Conservation (phyloP, 73 alveolate species). For the Paramecium bursaria region DNA sequence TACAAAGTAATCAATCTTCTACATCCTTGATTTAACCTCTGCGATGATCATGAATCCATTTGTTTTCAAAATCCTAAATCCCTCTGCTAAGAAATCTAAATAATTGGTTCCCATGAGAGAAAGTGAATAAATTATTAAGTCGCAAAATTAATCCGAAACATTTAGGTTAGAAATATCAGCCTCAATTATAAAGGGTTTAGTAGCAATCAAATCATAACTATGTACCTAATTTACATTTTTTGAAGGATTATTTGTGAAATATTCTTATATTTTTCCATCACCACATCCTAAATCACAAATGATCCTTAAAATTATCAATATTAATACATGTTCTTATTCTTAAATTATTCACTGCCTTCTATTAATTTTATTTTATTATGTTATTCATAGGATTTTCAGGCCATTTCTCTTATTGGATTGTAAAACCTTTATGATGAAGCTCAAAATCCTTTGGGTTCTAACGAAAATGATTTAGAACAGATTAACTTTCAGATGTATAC, state of each 20-base stretch:
- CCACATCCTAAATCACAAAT: slow-evolving; percentile 97
- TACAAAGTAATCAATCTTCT: slow-evolving; percentile 57
- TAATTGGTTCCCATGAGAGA: slow-evolving; percentile 92
- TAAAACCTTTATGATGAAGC: slow-evolving; percentile 90
- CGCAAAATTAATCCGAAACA: slow-evolving; percentile 72
- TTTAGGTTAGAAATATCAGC: slow-evolving; percentile 87
- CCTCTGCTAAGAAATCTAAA: slow-evolving; percentile 84
- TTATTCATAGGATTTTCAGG: slow-evolving; percentile 90
- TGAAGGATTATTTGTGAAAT: slow-evolving; percentile 28
- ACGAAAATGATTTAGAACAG: slow-evolving; percentile 79
- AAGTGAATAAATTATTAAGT: slow-evolving; percentile 85
- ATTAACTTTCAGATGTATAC: slow-evolving; percentile 82
- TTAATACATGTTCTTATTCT: slow-evolving; percentile 58
- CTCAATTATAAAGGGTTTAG: slow-evolving; percentile 73
- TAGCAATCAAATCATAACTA: slow-evolving; percentile 40
- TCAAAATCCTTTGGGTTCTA: slow-evolving; percentile 75
- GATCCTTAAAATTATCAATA: not conserved
- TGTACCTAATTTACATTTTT: slow-evolving; percentile 25
- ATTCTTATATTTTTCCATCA: slow-evolving; percentile 77
- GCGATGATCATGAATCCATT: slow-evolving; percentile 91
- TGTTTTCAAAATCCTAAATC: slow-evolving; percentile 80
- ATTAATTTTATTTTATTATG: slow-evolving; percentile 73
- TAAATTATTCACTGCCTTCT: slow-evolving; percentile 73
- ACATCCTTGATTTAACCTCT: slow-evolving; percentile 86
- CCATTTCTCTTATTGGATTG: slow-evolving; percentile 87